These are phyloP conservation scores for Hebeloma cylindrosporum DNA, from an alignment of 768 basidiomycete species.

Conservation along the genomic window DNA sequence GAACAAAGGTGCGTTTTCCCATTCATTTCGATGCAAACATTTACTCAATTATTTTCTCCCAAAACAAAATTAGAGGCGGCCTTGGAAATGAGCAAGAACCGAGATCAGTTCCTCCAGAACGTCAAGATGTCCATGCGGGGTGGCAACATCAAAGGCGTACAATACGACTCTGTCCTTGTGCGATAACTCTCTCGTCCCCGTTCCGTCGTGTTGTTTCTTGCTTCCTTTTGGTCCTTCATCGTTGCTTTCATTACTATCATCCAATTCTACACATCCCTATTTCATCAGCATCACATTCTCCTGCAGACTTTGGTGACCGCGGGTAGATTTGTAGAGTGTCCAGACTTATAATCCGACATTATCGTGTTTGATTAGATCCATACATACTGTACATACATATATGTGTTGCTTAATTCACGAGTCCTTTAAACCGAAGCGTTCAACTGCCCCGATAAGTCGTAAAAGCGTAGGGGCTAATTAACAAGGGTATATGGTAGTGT, in stretches of 20 bases:
- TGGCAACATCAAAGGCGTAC: slow-evolving; percentile 69
- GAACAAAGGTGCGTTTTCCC: slow-evolving; percentile 79
- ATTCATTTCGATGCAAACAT: neutral
- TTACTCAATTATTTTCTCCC: slow-evolving; percentile 20
- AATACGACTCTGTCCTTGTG: slow-evolving; percentile 73
- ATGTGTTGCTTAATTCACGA: slow-evolving; percentile 25
- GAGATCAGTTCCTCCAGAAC: slow-evolving; percentile 80
- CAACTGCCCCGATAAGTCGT: slow-evolving; percentile 93
- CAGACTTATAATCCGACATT: slow-evolving; percentile 22
- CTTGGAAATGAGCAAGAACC: slow-evolving; percentile 86
- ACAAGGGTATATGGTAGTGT: slow-evolving; percentile 89
- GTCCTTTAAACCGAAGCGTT: slow-evolving; percentile 12
- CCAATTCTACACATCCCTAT: slow-evolving; percentile 34
- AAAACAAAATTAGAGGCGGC: no score
- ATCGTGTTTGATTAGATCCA: slow-evolving; percentile 21
- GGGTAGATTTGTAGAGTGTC: slow-evolving; percentile 38
- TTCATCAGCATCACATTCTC: slow-evolving; percentile 29
- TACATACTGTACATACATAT: slow-evolving; percentile 26
- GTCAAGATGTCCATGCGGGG: slow-evolving; percentile 90
- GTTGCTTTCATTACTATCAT: slow-evolving; percentile 29
- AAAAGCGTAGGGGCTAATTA: slow-evolving; percentile 89
- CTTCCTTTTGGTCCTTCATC: slow-evolving; percentile 19
- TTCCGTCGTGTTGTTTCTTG: slow-evolving; percentile 14
- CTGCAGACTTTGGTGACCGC: slow-evolving; percentile 24
- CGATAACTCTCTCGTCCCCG: slow-evolving; percentile 31